These are phyloP conservation scores for Scedosporium boydii DNA, from an alignment of 2,329 filamentous ascomycete genomes.

Conservation along the genomic window DNA sequence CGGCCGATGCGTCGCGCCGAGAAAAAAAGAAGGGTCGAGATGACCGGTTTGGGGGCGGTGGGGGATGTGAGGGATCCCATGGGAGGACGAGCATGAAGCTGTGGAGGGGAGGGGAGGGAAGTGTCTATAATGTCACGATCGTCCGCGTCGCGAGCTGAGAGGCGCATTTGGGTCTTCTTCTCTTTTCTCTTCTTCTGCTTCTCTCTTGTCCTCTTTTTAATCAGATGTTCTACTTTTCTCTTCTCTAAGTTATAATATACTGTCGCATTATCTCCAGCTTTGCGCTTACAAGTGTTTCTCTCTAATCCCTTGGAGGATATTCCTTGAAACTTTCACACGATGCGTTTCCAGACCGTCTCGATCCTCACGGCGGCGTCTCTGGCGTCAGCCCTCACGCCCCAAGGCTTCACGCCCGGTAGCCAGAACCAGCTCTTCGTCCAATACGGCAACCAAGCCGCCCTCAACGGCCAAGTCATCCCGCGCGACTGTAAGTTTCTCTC, in stretches of 20 bases:
- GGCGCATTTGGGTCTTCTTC: slow-evolving; percentile 10
- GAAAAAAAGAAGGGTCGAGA: not conserved
- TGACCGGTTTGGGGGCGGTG: too few species aligned
- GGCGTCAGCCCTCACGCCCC: slow-evolving; percentile 28
- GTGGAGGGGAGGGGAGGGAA: not conserved
- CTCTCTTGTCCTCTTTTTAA: slow-evolving; percentile 5
- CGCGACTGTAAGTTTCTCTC: slow-evolving; percentile 22
- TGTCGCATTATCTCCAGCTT: not conserved
- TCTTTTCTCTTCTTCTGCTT: slow-evolving; percentile 3
- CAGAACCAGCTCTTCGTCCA: slow-evolving; percentile 28
- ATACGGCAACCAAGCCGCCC: slow-evolving; percentile 24
- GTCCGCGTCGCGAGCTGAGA: not conserved
- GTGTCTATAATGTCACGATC: not conserved
- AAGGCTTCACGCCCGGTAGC: slow-evolving; percentile 29
- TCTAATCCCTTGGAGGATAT: not conserved
- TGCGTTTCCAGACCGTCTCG: slow-evolving; percentile 9
- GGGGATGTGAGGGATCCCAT: not conserved
- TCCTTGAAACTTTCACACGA: not conserved
- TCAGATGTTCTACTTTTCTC: not conserved
- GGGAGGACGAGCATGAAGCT: not conserved
- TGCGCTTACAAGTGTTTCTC: not conserved
- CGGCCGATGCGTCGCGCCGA: not conserved
- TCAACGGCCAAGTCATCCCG: slow-evolving; percentile 27
- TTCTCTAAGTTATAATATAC: not conserved
- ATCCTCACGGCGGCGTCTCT: slow-evolving; percentile 22